Evolutionary conservation across 495 filamentous ascomycete species (phyloP), one percentile per base, ranked within the genome.

Genomic region (Tuber melanosporum): DNA sequence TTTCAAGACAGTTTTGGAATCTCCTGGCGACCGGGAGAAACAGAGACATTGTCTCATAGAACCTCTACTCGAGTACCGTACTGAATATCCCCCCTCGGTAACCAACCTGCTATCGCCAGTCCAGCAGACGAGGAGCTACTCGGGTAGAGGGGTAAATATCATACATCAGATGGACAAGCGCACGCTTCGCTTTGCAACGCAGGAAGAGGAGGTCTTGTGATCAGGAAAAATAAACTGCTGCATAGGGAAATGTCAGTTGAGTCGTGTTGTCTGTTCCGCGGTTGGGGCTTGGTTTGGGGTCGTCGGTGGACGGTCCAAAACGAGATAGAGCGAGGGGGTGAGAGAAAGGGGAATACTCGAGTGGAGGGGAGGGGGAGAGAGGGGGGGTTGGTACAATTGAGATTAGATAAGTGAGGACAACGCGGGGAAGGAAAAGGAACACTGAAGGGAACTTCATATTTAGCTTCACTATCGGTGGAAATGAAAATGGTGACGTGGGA

Each of bases 401-500:
- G 57, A 66, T 36, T 36, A 66, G 57, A 66, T 66, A 66, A 66
- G 57, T 66, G 57, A 6, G n/a, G 57, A 66, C 57, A 66, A 19
- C 14, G 57, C 57, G 57, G 57, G 57, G 57, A 66, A 36, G 26
- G 57, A 36, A 62, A 66, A 36, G 57, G 57, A 66, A 66, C 57
- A 17, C 26, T 36, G 57, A 66, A 66, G 57, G 19, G 15, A 66
- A 26, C 57, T 66, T 66, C 57, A 66, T 36, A 66, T 66, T 32
- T 66, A 3, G 32, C 26, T 36, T 32, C 57, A 66, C 36, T 32
- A 66, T 32, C 57, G 57, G 57, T 66, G 26, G 26, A 36, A 66
- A 66, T 66, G 57, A 66, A 8, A 66, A 66, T 66, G 57, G 57
- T 66, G 57, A 66, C 57, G 57, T 66, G 57, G 57, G 57, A 36